Conservation (phyloP, 805 yeast genomes). For the Kuraishia piskuri region DNA sequence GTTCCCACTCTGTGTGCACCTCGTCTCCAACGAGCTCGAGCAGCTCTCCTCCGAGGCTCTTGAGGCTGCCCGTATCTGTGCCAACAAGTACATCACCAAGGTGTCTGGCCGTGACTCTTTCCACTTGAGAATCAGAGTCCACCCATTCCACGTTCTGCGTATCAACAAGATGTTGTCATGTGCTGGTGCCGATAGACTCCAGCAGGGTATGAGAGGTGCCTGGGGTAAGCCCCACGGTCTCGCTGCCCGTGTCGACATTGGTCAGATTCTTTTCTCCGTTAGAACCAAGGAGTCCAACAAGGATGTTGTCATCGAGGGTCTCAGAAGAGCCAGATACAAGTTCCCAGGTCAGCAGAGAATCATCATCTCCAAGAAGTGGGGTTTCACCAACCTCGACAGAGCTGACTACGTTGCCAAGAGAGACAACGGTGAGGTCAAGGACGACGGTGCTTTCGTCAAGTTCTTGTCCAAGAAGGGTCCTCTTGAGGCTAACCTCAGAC, state of each 20-base stretch:
- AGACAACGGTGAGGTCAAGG: constrained; percentile 97
- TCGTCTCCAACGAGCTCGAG: constrained; percentile 98
- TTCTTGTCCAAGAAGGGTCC: constrained; percentile 96
- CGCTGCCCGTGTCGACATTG: constrained; percentile 98
- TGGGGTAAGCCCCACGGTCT: constrained; percentile 99
- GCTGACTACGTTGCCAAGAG: constrained; percentile 90
- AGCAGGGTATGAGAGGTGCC: constrained; percentile 99
- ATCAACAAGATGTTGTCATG: constrained; percentile 99
- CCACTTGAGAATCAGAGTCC: constrained; percentile 99
- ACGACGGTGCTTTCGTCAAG: constrained; percentile 99
- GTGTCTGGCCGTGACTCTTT: constrained; percentile 97
- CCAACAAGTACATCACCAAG: constrained; percentile 98
- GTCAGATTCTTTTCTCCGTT: constrained; percentile 96
- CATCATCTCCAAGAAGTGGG: constrained; percentile 99
- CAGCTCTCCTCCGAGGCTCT: constrained; percentile 99
- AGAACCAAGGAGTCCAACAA: constrained; percentile 98
- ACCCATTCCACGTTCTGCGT: constrained; percentile 99
- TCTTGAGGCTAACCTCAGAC: constrained; percentile 81
- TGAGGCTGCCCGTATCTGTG: constrained; percentile 99
- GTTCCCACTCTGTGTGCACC: constrained; percentile 98
- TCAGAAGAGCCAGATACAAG: constrained; percentile 99
- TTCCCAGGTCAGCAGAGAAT: constrained; percentile 99
- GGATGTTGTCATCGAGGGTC: constrained; percentile 96
- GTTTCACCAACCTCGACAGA: constrained; percentile 99
- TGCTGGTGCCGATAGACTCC: constrained; percentile 99